Evolutionary conservation across 371 early-diverging fungal genomes (phyloP).

Genomic region (Rhizomucor miehei): DNA sequence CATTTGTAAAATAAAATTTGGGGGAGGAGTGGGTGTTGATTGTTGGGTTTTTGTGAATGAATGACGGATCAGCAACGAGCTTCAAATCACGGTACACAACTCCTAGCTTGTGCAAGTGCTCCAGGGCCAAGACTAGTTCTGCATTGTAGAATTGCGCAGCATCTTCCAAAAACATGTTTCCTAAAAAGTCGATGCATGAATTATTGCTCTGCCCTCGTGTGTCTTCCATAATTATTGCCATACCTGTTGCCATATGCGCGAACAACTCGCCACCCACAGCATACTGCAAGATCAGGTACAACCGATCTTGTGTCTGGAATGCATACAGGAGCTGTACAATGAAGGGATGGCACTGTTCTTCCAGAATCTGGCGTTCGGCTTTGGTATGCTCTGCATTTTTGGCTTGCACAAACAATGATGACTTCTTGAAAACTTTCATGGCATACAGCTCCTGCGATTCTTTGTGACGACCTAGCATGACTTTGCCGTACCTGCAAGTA

Average conservation of each 20-base stretch:
- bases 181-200: conserved; percentile 29
- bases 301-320: conserved; percentile 84
- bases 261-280: conserved; percentile 99
- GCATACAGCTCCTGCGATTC: conserved; percentile 68
- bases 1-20: too few species aligned
- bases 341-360: conserved; percentile 83
- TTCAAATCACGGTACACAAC: conserved; percentile 87
- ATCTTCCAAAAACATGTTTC: conserved; percentile 77
- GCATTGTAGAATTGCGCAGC: conserved; percentile 81
- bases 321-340: conserved; percentile 95
- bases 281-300: conserved; percentile 97
- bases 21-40: too few species aligned
- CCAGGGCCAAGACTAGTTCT: conserved; percentile 82
- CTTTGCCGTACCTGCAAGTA: conserved; percentile 64
- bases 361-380: conserved; percentile 75
- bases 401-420: conserved; percentile 68
- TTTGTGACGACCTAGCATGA: conserved; percentile 73
- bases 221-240: conserved; percentile 1
- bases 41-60: too few species aligned
- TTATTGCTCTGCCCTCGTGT: background rate
- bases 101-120: conserved; percentile 80
- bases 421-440: conserved; percentile 93
- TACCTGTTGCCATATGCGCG: conserved; percentile 67
- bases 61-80: too few species aligned
- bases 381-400: conserved; percentile 60